Base-by-base conservation (phyloP, 1,284 basidiomycete species). In the Vanrija humicola region DNA sequence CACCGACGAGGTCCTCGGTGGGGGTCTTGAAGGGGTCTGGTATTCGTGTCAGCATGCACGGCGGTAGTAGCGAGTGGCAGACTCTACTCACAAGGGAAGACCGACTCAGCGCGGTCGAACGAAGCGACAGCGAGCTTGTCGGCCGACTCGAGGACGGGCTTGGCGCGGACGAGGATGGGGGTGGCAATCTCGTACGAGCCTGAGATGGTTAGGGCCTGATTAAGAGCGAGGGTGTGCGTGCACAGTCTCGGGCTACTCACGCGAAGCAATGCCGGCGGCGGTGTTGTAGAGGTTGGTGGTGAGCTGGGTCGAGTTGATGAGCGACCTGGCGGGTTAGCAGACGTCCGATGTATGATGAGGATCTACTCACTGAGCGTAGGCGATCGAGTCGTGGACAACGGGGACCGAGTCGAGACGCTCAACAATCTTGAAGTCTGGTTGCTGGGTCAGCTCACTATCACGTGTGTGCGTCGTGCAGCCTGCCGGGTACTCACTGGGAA, bases 11-110 rank as follows among this genome's bases (percentile, higher is more conserved):
- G 43, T 77, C 74, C 53, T 70, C 59, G 53, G 75, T 74, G 25
- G 70, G 72, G 56, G 73, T 75, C 67, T 70, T 74, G 73, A 77
- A 77, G 19, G 75, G 64, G 68, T 74, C 72, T 73, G 48, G 28
- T 8, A 34, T 12, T 12, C 39, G 38, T 12, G 39, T 45, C 34
- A 50, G 38, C 28, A 34, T 21, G 28, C 28, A 10, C 10, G 3
- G 21, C 28, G 28, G 28, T 7, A 3, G 42, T 52, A 42, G 47
- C 45, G n/a, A 38, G 43, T 60, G 3, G 50, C 3, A 1, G 7
- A 10, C 28, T 6, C 19, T 16, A 64, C 72, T 59, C 38, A 75
- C 73, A 76, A 40, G 75, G 75, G 69, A 74, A 74, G 47, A 66
- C 73, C 25, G 70, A 64, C 56, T 74, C 66, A 53, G 72, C 74